A percentile compares a stretch with the other conserved stretches of the same genome.
Evolutionary conservation across 2,329 filamentous ascomycete species (phyloP).

Genomic region (Sclerotinia subarctica): DNA sequence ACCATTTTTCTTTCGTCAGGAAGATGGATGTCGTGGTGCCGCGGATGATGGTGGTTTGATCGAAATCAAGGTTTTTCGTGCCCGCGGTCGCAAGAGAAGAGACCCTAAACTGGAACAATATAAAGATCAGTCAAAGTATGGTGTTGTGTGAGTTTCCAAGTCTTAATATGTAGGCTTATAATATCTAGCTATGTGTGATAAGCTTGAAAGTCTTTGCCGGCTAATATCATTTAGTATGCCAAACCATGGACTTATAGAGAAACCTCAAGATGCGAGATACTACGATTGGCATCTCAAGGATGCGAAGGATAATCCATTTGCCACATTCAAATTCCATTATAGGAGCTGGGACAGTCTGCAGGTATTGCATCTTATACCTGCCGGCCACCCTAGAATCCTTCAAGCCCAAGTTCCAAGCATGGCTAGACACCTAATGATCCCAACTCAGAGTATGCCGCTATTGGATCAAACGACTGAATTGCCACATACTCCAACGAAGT

Average conservation of each 20-base stretch:
- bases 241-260: constrained; percentile 52
- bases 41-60: constrained; percentile 55
- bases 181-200: neutral
- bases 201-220: neutral
- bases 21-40: constrained; percentile 36
- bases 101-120: constrained; percentile 45
- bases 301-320: constrained; percentile 50
- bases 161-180: neutral
- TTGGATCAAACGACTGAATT: neutral
- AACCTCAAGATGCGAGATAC: constrained; percentile 49
- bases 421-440: constrained; percentile 1
- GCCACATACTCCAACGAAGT: constrained; percentile 13
- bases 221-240: constrained; percentile 44
- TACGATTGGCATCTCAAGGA: constrained; percentile 54
- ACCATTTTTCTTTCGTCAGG: constrained; percentile 48
- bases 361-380: constrained; percentile 46
- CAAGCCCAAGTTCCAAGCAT: constrained; percentile 10
- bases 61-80: constrained; percentile 52
- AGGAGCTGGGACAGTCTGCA: constrained; percentile 50
- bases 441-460: neutral
- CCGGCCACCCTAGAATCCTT: constrained; percentile 23
- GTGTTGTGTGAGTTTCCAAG: constrained; percentile 48
- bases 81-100: constrained; percentile 46
- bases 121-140: constrained; percentile 49
- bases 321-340: constrained; percentile 56